phyloP scores from a whole-genome alignment of 257 asterid genomes.

The Coffea eugenioides region DNA sequence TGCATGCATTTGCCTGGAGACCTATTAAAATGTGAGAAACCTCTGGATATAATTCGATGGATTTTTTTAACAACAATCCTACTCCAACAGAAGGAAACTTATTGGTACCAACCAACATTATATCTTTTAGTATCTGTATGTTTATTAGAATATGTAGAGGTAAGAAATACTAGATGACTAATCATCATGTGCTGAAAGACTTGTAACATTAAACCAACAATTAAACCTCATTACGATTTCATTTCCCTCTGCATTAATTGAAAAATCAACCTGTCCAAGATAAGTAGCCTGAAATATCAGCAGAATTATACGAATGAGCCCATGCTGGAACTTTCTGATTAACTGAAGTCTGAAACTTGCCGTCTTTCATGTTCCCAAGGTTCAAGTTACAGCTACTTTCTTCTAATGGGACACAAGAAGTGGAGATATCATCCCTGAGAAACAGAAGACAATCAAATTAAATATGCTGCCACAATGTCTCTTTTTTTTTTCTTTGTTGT shows the following conservation, averaged over 20 bases:
- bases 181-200: not conserved
- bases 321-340: not conserved
- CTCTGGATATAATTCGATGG: not conserved
- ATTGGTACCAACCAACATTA: not conserved
- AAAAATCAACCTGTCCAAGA: not conserved
- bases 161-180: too few relatives aligned
- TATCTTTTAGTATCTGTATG: too few relatives aligned
- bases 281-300: not conserved
- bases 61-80: not conserved
- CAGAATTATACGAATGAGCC: not conserved
- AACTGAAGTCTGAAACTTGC: not conserved
- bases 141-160: not conserved
- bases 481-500: too few relatives aligned
- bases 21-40: not conserved
- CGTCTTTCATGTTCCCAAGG: not conserved
- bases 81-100: not conserved
- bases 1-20: not conserved
- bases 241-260: too few relatives aligned
- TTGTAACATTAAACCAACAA: too few relatives aligned
- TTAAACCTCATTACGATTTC: too few relatives aligned
- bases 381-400: not conserved
- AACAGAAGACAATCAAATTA: not conserved
- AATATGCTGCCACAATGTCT: not conserved
- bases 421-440: constrained; percentile 1
- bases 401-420: not conserved